phyloP scores from a whole-genome alignment of 2,329 filamentous ascomycete species.

The Aspergillus sp. region DNA sequence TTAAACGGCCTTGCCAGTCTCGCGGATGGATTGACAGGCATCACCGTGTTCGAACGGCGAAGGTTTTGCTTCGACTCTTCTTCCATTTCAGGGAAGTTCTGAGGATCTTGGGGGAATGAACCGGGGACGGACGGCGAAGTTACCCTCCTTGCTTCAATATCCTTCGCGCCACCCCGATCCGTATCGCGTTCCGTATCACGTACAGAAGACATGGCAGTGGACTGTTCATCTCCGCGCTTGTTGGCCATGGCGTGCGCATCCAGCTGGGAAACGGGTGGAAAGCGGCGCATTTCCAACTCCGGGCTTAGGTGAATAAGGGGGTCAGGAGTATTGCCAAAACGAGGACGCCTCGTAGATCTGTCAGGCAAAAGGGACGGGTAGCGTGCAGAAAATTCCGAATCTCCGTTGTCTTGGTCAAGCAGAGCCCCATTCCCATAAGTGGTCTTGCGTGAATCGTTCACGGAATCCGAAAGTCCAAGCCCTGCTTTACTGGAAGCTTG shows the following conservation, averaged over 20 bases:
- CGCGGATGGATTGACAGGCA: conserved; percentile 13
- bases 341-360: conserved; percentile 4
- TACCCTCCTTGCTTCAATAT: no score
- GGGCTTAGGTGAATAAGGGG: conserved; percentile 12
- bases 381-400: conserved; percentile 22
- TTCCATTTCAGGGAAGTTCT: not conserved
- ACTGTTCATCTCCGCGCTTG: conserved; percentile 6
- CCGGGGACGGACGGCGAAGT: conserved; percentile 2
- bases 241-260: conserved; percentile 25
- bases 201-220: not conserved
- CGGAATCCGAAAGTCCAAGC: not conserved
- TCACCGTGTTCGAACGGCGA: conserved; percentile 17
- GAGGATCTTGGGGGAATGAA: conserved; percentile 9
- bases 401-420: conserved; percentile 22
- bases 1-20: conserved; percentile 18
- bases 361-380: conserved; percentile 26
- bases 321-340: conserved; percentile 2
- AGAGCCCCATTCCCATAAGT: conserved; percentile 10
- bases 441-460: not conserved
- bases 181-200: not conserved
- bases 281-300: conserved; percentile 18
- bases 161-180: not conserved
- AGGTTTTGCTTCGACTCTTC: conserved; percentile 2
- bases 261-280: conserved; percentile 30
- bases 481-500: not conserved